Base-by-base conservation (phyloP, 1,139 yeast genomes). In the Taphrina sp. region DNA sequence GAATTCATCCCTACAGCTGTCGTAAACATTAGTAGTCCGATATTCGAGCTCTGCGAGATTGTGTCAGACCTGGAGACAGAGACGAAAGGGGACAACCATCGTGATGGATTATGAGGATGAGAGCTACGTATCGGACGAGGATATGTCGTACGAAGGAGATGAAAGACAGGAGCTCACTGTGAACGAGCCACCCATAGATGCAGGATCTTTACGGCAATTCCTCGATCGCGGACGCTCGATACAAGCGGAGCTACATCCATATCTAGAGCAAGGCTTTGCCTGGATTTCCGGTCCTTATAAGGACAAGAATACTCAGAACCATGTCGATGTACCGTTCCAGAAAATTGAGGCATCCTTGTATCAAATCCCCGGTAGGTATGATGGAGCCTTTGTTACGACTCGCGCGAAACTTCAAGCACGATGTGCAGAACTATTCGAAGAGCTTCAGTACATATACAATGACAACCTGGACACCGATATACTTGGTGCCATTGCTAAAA, bases 231-330 rank as follows among this genome's bases (percentile, higher is more conserved):
- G 74, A 0, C 67, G 76, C 47, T 64, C 68, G 14, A 61, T 77
- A 23, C 72, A 72, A 51, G 75, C 74, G 58, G 66, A 68, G 52
- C 58, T 74, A 51, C 71, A 71, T 49, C 76, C 78, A 2, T 63
- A 71, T 20, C 65, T 70, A 3, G 63, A 66, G 12, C 70, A 70
- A 44, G 71, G 73, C 23, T 69, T 67, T 60, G 71, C 74, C 17
- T 72, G 70, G 61, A 66, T 74, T n/a, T 65, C 72, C 1, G 66
- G 24, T 10, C 64, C 35, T 63, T 67, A n/a, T 29, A 17, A 23
- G 63, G 59, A 12, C 16, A 46, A 46, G 8, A 36, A 36, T 10
- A 46, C 29, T n/a, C 28, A 36, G 8, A 5, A 3, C n/a, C 34
- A 62, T 61, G 26, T 58, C 61, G 24, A 56, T 61, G 39, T 62